Evolutionary conservation across 208 protist genomes (phyloP).

Genomic region (Acanthamoeba lugdunensis): DNA sequence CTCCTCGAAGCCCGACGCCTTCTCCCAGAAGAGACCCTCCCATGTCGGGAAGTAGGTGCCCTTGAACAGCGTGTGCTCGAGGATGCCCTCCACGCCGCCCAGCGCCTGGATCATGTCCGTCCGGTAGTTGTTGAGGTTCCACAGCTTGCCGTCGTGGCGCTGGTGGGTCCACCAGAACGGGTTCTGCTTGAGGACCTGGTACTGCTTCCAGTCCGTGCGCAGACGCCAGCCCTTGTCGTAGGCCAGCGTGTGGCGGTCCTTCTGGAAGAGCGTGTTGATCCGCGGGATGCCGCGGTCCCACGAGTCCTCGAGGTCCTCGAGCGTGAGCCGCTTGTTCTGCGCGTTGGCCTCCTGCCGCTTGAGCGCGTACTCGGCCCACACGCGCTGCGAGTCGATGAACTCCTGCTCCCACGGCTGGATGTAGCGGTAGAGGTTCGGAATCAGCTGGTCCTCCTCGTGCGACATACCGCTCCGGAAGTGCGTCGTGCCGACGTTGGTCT

Average conservation of each 20-base stretch:
- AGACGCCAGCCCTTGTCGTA: slow-evolving; percentile 99
- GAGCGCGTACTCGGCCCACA: slow-evolving; percentile 98
- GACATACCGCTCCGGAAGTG: slow-evolving; percentile 98
- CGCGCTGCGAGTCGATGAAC: slow-evolving; percentile 98
- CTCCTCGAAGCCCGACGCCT: slow-evolving; percentile 97
- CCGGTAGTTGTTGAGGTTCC: slow-evolving; percentile 99
- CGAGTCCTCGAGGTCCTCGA: slow-evolving; percentile 99
- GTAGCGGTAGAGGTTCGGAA: slow-evolving; percentile 99
- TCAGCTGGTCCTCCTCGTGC: slow-evolving; percentile 98
- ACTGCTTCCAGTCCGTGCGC: slow-evolving; percentile 98
- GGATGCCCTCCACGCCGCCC: slow-evolving; percentile 99
- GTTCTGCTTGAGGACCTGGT: slow-evolving; percentile 96
- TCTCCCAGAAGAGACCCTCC: slow-evolving; percentile 99
- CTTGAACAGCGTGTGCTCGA: slow-evolving; percentile 99
- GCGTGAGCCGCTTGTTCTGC: slow-evolving; percentile 95
- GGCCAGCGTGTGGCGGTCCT: slow-evolving; percentile 98
- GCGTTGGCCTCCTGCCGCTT: slow-evolving; percentile 97
- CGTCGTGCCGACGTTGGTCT: slow-evolving; percentile 96
- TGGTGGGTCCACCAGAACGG: slow-evolving; percentile 99
- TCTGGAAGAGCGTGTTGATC: slow-evolving; percentile 99
- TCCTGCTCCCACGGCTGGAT: slow-evolving; percentile 99
- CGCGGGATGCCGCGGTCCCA: slow-evolving; percentile 99
- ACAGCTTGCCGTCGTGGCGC: slow-evolving; percentile 98
- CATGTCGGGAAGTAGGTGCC: slow-evolving; percentile 99
- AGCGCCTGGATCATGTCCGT: slow-evolving; percentile 99